A percentile compares a stretch with the other conserved stretches of the same genome.
These are phyloP conservation scores for Diaporthe longicolla DNA, from an alignment of 2,329 filamentous ascomycete species.

Conservation along the genomic window DNA sequence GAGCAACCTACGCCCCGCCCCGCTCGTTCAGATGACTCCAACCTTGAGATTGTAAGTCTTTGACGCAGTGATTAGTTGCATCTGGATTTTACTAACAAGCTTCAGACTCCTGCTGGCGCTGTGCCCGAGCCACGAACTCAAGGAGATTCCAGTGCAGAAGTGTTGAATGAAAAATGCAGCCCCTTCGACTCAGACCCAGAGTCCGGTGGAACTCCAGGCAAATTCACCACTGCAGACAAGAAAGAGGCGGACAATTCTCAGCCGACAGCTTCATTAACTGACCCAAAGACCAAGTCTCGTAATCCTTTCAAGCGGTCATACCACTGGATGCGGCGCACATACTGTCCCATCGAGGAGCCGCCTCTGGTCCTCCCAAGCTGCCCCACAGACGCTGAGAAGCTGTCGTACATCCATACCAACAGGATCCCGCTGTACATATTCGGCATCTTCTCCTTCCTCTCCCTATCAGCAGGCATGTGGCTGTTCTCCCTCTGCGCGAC, in stretches of 20 bases:
- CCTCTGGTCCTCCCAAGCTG: conserved; percentile 53
- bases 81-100: conserved; percentile 11
- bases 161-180: conserved; percentile 44
- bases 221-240: conserved; percentile 31
- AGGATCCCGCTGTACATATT: conserved; percentile 56
- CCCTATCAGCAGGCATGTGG: conserved; percentile 59
- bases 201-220: conserved; percentile 35
- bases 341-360: conserved; percentile 53
- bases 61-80: too few relatives aligned
- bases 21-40: neutral
- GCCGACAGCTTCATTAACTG: neutral
- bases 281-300: conserved; percentile 39
- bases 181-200: conserved; percentile 43
- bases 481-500: conserved; percentile 55
- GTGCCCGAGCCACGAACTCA: neutral
- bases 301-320: conserved; percentile 47
- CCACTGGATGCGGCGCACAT: conserved; percentile 49
- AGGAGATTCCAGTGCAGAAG: conserved; percentile 17
- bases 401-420: conserved; percentile 56
- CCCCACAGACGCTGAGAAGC: conserved; percentile 57
- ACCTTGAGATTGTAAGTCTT: conserved; percentile 44
- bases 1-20: neutral
- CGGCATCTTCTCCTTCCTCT: conserved; percentile 56
- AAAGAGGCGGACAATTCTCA: conserved; percentile 36
- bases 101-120: conserved; percentile 41